Base-by-base conservation (phyloP, 768 basidiomycete species). In the Phlegmacium glaucopus region DNA sequence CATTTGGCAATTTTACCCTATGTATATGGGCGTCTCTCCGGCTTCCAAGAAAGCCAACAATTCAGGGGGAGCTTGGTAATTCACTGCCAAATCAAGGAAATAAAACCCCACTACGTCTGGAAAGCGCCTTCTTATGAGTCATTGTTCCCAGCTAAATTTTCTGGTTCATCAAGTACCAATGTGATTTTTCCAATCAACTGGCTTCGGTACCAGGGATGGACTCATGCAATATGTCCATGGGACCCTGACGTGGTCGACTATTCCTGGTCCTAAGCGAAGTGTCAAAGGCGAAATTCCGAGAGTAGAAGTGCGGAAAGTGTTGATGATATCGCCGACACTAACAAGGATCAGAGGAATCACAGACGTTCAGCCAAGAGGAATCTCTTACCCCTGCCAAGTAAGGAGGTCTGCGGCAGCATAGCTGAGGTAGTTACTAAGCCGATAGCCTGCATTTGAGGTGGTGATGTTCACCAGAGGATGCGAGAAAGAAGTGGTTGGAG, bases 151-250 rank as follows among this genome's bases (percentile, higher is more conserved):
- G 22, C 9, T 38, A 17, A 18, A 4, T 42, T 8, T 26, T 4
- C n/a, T 32, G 10, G 11, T 43, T 8, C 35, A 43, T 16, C 9
- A 2, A 34, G 32, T 34, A 80, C 80, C 81, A 34, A 82, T 82
- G 56, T 81, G 65, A 46, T 74, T 77, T 50, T 73, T 79, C 83
- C 83, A 85, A 61, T 84, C 83, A 11, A 66, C 52, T 0, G 83
- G 82, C 54, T 80, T 81, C 0, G 79, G 79, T 0, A 84, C 77
- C 17, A 85, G 53, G 0, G 74, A 68, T 4, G 76, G 74, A 38
- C 76, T 78, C 73, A 83, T 79, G 55, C 80, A 82, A 55, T 83
- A 85, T 4, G 80, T 81, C 74, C 76, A 81, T 3, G 82, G 82
- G 2, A 82, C 61, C 49, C 77, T 78, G 25, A 82, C 58, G 10